These are phyloP conservation scores for Cardamine occulta DNA, from an alignment of 345 rosid species.

Conservation along the genomic window DNA sequence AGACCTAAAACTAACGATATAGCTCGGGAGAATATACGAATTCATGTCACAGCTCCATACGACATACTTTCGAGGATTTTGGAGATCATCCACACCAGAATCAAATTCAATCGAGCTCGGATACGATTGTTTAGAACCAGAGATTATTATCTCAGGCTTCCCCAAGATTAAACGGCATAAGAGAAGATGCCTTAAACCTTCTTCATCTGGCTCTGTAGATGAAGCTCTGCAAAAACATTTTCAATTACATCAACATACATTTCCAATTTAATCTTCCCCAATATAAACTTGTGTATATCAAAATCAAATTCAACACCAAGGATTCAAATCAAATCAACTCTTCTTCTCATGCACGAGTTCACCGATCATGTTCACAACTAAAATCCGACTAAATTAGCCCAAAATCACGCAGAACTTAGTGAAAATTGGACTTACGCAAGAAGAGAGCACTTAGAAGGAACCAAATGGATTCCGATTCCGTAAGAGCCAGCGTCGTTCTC, in stretches of 20 bases:
- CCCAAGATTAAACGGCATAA: conserved; percentile 78
- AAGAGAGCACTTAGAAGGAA: conserved; percentile 33
- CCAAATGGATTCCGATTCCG: conserved; percentile 50
- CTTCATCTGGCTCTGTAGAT: conserved; percentile 43
- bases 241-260: conserved; percentile 9
- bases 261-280: neutral
- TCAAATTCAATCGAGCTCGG: conserved; percentile 72
- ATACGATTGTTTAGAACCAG: conserved; percentile 56
- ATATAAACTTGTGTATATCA: neutral
- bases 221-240: conserved; percentile 27
- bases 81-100: conserved; percentile 61
- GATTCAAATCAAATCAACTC: neutral
- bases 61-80: conserved; percentile 57
- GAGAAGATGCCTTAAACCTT: conserved; percentile 68
- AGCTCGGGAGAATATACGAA: conserved; percentile 65
- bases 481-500: neutral
- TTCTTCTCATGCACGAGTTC: no score
- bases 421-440: conserved; percentile 44
- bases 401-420: neutral
- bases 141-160: conserved; percentile 54
- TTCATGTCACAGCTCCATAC: conserved; percentile 72
- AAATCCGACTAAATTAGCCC: no score
- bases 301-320: neutral
- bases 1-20: conserved; percentile 60
- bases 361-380: neutral